Percentiles rank a stretch among this genome's conserved stretches.
Conservation (phyloP, 2,329 filamentous ascomycete species). For the Fusarium longipes region DNA sequence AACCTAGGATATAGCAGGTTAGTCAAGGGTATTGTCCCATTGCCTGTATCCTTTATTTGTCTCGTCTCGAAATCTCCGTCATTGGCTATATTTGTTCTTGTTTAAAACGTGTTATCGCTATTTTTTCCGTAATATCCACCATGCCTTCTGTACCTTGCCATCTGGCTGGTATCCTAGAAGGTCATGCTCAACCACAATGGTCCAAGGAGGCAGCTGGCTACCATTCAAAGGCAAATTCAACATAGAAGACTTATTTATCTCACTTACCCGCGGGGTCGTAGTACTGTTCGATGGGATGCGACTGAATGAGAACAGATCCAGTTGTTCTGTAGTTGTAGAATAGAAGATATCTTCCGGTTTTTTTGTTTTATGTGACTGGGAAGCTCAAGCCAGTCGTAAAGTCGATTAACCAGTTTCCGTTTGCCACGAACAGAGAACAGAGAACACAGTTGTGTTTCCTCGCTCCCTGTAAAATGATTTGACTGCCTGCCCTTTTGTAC, state of each 20-base stretch:
- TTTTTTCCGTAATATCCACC: background rate
- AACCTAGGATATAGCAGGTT: slow-evolving; percentile 26
- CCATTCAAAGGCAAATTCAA: background rate
- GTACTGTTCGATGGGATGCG: background rate
- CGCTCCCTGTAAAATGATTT: background rate
- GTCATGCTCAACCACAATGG: background rate
- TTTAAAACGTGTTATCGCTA: background rate
- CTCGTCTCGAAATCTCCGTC: background rate
- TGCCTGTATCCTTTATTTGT: slow-evolving; percentile 5
- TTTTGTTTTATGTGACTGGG: background rate
- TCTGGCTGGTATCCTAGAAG: background rate
- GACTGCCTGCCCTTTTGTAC: background rate
- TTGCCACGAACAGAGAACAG: background rate
- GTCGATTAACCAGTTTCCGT: background rate
- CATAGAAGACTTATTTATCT: background rate
- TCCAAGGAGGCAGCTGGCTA: background rate
- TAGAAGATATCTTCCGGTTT: background rate
- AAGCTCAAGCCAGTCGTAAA: background rate
- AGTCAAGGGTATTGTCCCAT: slow-evolving; percentile 20
- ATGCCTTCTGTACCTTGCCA: background rate
- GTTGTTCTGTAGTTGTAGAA: background rate
- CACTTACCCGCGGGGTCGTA: slow-evolving; percentile 19
- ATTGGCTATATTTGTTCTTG: background rate
- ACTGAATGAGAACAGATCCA: background rate
- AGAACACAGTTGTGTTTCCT: background rate